Percentiles rank a stretch among this genome's conserved stretches.
Conservation (phyloP, 768 basidiomycete genomes). For the Tylopilus sp. region DNA sequence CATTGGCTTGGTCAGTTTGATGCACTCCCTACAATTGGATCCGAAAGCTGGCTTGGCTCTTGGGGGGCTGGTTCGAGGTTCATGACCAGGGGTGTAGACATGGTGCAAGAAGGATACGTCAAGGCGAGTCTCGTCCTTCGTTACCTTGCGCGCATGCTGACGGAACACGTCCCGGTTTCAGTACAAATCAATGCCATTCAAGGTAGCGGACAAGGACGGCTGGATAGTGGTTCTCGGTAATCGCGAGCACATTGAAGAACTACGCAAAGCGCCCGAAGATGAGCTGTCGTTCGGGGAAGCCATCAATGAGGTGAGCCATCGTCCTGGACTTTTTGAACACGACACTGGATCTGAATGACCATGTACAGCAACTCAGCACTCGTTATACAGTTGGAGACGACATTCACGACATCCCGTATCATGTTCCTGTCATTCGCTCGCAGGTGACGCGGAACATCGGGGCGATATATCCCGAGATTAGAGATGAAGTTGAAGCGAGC, state of each 20-base stretch:
- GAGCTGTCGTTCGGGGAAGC: background rate
- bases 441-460: background rate
- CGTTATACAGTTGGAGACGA: background rate
- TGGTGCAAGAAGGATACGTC: slow-evolving; percentile 32
- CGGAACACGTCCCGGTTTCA: background rate
- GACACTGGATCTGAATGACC: too few species aligned
- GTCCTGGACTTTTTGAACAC: too few species aligned
- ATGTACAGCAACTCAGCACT: background rate
- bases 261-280: background rate
- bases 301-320: background rate
- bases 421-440: background rate
- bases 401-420: background rate
- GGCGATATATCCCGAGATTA: background rate
- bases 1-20: background rate
- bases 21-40: background rate
- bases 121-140: slow-evolving; percentile 18
- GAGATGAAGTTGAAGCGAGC: background rate
- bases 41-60: background rate
- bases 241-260: background rate
- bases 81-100: slow-evolving; percentile 8
- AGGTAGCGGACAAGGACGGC: background rate
- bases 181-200: background rate
- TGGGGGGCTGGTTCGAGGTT: background rate
- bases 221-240: background rate
- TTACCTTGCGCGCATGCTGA: too few species aligned